Conservation (phyloP, 1,284 basidiomycete species). For the Ganoderma lingzhi region DNA sequence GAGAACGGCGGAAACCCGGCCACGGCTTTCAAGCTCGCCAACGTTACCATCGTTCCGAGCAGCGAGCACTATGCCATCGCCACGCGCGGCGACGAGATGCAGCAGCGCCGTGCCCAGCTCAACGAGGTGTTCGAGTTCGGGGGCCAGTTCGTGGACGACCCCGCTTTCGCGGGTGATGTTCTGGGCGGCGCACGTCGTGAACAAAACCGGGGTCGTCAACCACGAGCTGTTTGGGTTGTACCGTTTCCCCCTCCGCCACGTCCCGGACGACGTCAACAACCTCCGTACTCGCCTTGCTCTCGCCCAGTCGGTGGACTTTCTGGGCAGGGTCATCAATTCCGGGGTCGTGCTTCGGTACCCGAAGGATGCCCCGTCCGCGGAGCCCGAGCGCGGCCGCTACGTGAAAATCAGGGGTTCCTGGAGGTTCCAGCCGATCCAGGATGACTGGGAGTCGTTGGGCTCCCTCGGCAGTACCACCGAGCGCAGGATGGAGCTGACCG, state of each 20-base stretch:
- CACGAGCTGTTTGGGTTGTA: neutral
- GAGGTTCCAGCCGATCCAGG: neutral
- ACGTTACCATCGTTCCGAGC: neutral
- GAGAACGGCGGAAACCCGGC: neutral
- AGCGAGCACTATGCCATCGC: neutral
- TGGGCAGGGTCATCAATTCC: neutral
- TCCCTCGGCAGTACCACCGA: neutral
- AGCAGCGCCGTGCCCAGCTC: neutral
- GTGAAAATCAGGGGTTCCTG: neutral
- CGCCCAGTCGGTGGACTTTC: constrained; percentile 2
- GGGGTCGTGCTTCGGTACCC: neutral
- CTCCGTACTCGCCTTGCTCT: neutral
- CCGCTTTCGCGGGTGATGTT: neutral
- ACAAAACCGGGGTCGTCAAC: neutral
- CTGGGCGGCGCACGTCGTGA: neutral
- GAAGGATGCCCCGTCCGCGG: neutral
- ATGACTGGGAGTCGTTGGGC: neutral
- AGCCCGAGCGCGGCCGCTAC: neutral
- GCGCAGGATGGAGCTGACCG: neutral
- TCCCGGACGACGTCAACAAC: neutral
- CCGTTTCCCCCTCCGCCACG: neutral
- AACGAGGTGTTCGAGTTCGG: neutral
- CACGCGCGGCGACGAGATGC: neutral
- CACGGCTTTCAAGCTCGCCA: neutral
- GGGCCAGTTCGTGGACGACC: neutral